phyloP scores from a whole-genome alignment of 805 yeast species.

The Kuraishia hungarica region DNA sequence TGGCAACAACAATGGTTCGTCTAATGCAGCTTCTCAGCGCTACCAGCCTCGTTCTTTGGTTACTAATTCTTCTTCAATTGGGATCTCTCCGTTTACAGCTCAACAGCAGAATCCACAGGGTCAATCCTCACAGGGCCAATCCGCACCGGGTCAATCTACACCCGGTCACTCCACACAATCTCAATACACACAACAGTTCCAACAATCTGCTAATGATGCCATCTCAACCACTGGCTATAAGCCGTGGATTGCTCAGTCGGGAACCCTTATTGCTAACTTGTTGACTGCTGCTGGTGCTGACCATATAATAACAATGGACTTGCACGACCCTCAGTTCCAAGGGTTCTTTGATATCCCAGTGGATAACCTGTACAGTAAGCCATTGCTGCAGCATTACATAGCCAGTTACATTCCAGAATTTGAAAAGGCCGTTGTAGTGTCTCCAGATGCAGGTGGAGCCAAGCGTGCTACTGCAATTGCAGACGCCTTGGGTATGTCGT shows the following conservation, averaged over 20 bases:
- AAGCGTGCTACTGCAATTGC: conserved; percentile 94
- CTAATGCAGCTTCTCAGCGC: neutral
- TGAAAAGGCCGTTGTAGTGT: conserved; percentile 80
- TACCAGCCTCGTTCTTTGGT: conserved; percentile 7
- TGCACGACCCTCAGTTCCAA: conserved; percentile 96
- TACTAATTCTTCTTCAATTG: conserved; percentile 12
- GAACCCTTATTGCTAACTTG: conserved; percentile 83
- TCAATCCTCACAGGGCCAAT: too few relatives aligned
- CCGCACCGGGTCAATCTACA: too few relatives aligned
- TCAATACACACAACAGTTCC: too few relatives aligned
- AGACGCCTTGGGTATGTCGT: conserved; percentile 77
- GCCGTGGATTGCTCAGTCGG: conserved; percentile 94
- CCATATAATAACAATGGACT: conserved; percentile 93
- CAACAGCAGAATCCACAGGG: neutral
- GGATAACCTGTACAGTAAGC: conserved; percentile 86
- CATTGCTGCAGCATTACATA: conserved; percentile 80
- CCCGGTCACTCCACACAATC: too few relatives aligned
- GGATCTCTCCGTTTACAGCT: neutral
- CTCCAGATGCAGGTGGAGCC: conserved; percentile 99
- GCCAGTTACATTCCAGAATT: conserved; percentile 69
- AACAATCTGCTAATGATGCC: conserved; percentile 2
- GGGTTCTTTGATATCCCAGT: conserved; percentile 97
- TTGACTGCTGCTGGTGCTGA: conserved; percentile 92
- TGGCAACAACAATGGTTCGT: neutral
- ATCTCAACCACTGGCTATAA: conserved; percentile 60